Base-by-base conservation (phyloP, 495 filamentous ascomycete species). In the Penicillium turbatum region DNA sequence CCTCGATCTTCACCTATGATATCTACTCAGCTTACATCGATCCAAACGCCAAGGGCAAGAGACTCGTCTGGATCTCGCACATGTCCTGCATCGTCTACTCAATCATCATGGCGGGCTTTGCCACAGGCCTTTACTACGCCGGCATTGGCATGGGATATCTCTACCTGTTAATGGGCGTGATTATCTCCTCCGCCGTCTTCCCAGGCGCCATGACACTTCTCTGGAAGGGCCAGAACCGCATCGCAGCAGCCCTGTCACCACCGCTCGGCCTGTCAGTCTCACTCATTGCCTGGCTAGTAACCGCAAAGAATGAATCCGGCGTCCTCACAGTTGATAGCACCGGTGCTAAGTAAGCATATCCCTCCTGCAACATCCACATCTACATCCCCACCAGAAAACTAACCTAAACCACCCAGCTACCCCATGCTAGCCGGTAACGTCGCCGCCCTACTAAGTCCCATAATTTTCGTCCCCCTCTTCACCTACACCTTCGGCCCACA, bases 1-100 rank as follows among this genome's bases (percentile, higher is more conserved):
- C 87, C 17, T 91, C 87, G 26, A 95, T 97, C 70, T 86, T 86
- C 71, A 96, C 92, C 35, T 97, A 96, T 63, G 92, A 97, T 66
- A 82, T 96, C 49, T 93, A 91, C 70, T 84, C 90, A 46, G 73
- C 73, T 10, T 80, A 80, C 52, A 72, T 79, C 60, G 66, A 79
- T 17, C 83, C 82, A 11, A 32, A 55, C 8, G 82, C 87, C 35
- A 83, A 81, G 60, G 91, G 92, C 34, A 86, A 83, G 69, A 82
- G 77, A 29, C 82, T 97, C 5, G 95, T 97, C 45, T 90, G 86
- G 72, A 87, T 92, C 76, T 87, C 86, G 24, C 92, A 97, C 64
- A 62, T 77, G 45, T 81, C 85, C 56, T 91, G 93, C 49, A 66
- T 91, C 24, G 73, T 75, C 10, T 97, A 90, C 62, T 88, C 88